Base-by-base conservation (phyloP, 2,329 filamentous ascomycete genomes). In the Aspergillus puulaauensis region DNA sequence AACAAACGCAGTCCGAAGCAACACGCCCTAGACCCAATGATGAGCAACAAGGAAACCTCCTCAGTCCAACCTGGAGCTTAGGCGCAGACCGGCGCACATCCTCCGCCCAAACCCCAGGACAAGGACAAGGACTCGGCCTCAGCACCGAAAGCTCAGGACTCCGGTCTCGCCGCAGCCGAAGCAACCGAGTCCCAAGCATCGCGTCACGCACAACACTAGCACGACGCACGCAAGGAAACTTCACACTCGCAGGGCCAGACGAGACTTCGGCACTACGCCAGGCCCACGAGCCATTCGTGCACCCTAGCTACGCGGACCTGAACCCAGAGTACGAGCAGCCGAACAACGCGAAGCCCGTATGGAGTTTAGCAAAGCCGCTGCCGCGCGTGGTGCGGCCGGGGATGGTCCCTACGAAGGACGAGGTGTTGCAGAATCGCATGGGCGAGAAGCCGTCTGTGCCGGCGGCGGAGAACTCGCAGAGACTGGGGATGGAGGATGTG, bases 241-340 rank as follows among this genome's bases (percentile, higher is more conserved):
- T 73, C 56, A 72, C 71, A 1, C 58, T 72, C 21, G 71, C 65
- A 6, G 71, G 71, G 0, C 69, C 71, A 3, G 70, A 73, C 1
- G 70, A 71, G 19, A 70, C 66, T 1, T 55, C 69, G 1, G 70
- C 73, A 47, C 27, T 72, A 41, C 63, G 64, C 1, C 53, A 63
- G 44, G 65, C 73, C 2, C 77, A 80, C 37, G 74, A 78, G 55
- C 75, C 77, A 1, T 79, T 78, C 40, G 76, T 84, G n/a, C 79
- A 82, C 39, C 80, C 81, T n/a, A 80, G 80, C 3, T 83, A 84
- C 60, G 73, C 74, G 11, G 74, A 80, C 11, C 71, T 84, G 3
- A 84, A 85, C 52, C 82, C 82, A 2, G 77, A 80, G 31, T 83
- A 84, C 58, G 81, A 82, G 33, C 79, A 83, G 54, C 75, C 81